Base-by-base conservation (phyloP, 116 monocot genomes). In the Thalassia testudinum region DNA sequence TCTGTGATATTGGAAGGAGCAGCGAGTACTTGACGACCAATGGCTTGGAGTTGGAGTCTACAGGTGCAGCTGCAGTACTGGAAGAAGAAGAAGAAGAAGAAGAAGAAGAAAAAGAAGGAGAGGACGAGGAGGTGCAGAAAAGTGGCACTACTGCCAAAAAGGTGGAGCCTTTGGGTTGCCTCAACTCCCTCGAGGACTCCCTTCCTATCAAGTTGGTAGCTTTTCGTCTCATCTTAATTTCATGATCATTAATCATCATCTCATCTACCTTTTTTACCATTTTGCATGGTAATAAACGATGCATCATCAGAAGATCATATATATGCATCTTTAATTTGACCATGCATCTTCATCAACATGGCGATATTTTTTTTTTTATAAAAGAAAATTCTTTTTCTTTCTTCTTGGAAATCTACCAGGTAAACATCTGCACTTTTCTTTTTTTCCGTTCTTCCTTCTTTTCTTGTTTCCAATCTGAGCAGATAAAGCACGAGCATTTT, bases 201-300 rank as follows among this genome's bases (percentile, higher is more conserved):
- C 78, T 88, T 57, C 88, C 88, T 12, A 69, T 88, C 79, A 88
- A 88, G 88, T 83, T 25, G 52, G 62, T 11, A 61, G 43, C 10
- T 1, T 17, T 20, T 24, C 21, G 10, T 27, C 42, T 38, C 14
- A 8, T 14, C 14, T 14, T 8, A 7, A 7, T 14, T 40, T 14
- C 40, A 8, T 40, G 11, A 7, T 14, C 40, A 40, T 7, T 40
- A 8, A 14, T 14, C 14, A 14, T 40, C 40, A 8, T 40, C 40
- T 14, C 14, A 14, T 7, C 40, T 7, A 8, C 14, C 40, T 14
- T 40, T 14, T 8, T 40, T 40, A 7, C 40, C 40, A n/a, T n/a
- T n/a, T n/a, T n/a, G n/a, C n/a, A n/a, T n/a, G n/a, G n/a, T n/a
- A n/a, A n/a, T n/a, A n/a, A n/a, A n/a, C n/a, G n/a, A n/a, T n/a